phyloP scores from a whole-genome alignment of 495 filamentous ascomycete genomes.

The Parathielavia appendiculata region DNA sequence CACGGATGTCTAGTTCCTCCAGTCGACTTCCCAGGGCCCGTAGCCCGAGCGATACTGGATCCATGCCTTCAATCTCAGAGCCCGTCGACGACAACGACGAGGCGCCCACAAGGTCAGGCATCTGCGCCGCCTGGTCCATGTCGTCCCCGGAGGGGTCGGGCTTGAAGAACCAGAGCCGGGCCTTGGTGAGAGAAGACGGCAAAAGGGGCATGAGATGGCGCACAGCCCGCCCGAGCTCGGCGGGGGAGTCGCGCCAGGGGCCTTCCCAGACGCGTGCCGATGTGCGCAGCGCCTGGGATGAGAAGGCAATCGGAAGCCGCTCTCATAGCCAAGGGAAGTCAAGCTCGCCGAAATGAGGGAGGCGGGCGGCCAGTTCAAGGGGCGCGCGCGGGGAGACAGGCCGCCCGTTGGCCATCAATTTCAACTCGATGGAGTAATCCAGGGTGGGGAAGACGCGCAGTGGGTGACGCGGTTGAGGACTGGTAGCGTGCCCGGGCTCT shows the following conservation, averaged over 20 bases:
- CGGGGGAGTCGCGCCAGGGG: slow-evolving; percentile 6
- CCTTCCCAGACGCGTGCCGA: slow-evolving; percentile 7
- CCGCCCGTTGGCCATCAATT: not conserved
- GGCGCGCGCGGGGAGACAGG: slow-evolving; percentile 2
- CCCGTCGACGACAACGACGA: not conserved
- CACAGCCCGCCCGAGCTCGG: slow-evolving; percentile 3
- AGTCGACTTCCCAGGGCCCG: slow-evolving; percentile 5
- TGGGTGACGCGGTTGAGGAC: not conserved
- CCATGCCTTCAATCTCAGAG: not conserved
- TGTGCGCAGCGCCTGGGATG: not conserved
- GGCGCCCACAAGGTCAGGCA: slow-evolving; percentile 9
- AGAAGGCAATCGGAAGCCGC: slow-evolving; percentile 3
- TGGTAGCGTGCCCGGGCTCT: not conserved
- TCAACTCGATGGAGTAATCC: not conserved
- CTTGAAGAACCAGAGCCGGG: slow-evolving; percentile 8
- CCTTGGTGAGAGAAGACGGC: slow-evolving; percentile 3
- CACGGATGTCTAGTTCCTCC: slow-evolving; percentile 5
- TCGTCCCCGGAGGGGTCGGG: not conserved
- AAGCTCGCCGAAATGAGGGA: not conserved
- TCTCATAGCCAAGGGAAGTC: slow-evolving; percentile 5
- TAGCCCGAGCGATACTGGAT: slow-evolving; percentile 4
- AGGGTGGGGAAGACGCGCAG: not conserved
- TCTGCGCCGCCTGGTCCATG: slow-evolving; percentile 4
- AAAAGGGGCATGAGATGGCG: slow-evolving; percentile 2
- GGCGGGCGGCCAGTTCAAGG: slow-evolving; percentile 3